These are phyloP conservation scores for Fusarium nisikadoi DNA, from an alignment of 2,329 filamentous ascomycete species.

Conservation along the genomic window DNA sequence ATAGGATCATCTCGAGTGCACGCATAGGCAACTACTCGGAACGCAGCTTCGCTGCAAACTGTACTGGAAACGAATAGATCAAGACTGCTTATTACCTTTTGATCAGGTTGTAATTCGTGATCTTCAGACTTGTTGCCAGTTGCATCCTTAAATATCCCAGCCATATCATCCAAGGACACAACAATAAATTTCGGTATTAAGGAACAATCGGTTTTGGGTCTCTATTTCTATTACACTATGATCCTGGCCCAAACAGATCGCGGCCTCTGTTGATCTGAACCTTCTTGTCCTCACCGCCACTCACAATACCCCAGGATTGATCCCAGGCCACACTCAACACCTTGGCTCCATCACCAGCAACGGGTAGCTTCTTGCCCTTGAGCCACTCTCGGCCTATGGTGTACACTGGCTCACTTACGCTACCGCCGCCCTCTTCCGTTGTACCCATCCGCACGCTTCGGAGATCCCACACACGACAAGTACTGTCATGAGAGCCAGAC, in stretches of 20 bases:
- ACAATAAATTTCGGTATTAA: slow-evolving; percentile 25
- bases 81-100: background rate
- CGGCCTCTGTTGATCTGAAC: slow-evolving; percentile 88
- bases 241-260: slow-evolving; percentile 56
- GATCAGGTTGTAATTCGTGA: background rate
- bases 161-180: background rate
- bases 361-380: slow-evolving; percentile 70
- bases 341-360: slow-evolving; percentile 86
- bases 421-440: slow-evolving; percentile 68
- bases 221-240: slow-evolving; percentile 43
- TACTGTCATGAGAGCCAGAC: slow-evolving; percentile 91
- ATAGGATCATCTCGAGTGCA: background rate
- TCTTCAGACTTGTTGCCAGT: background rate
- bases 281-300: slow-evolving; percentile 90
- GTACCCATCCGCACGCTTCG: slow-evolving; percentile 71
- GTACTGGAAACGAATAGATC: slow-evolving; percentile 9
- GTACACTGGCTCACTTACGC: slow-evolving; percentile 79
- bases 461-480: slow-evolving; percentile 93
- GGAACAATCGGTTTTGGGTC: slow-evolving; percentile 25
- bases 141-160: background rate
- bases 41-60: background rate
- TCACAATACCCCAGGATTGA: slow-evolving; percentile 85
- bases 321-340: slow-evolving; percentile 93
- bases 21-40: background rate
- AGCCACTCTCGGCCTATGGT: slow-evolving; percentile 79